Conservation (phyloP, 1,284 basidiomycete species). For the Lignosus rhinocerotis region DNA sequence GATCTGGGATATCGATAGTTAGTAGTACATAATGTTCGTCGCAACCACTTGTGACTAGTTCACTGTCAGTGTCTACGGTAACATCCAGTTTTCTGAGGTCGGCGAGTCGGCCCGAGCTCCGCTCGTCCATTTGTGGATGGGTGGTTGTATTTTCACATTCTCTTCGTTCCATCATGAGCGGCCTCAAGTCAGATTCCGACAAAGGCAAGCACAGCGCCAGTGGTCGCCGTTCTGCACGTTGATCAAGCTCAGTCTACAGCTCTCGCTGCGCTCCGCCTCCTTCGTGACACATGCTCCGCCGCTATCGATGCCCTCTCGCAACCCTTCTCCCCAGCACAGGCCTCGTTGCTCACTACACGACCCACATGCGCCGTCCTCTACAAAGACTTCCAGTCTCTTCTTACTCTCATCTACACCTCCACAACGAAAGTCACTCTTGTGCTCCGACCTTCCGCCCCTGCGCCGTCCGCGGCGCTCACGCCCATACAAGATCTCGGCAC, state of each 20-base stretch:
- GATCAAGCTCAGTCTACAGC: slow-evolving; percentile 25
- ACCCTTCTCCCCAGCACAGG: slow-evolving; percentile 11
- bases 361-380: slow-evolving; percentile 44
- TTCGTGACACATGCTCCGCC: slow-evolving; percentile 45
- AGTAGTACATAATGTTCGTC: too few species aligned
- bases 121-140: too few species aligned
- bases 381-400: slow-evolving; percentile 59
- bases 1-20: too few species aligned
- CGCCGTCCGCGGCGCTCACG: slow-evolving; percentile 53
- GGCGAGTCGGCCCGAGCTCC: too few species aligned
- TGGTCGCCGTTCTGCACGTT: slow-evolving; percentile 3
- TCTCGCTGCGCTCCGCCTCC: slow-evolving; percentile 25
- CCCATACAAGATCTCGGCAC: slow-evolving; percentile 60
- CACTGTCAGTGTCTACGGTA: too few species aligned
- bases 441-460: slow-evolving; percentile 60
- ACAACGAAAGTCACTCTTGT: slow-evolving; percentile 67
- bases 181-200: slow-evolving; percentile 8
- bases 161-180: slow-evolving; percentile 13
- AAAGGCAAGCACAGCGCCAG: slow-evolving; percentile 21
- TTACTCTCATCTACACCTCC: slow-evolving; percentile 59
- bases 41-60: too few species aligned
- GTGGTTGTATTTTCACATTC: too few species aligned
- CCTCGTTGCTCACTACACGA: slow-evolving; percentile 24
- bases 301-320: slow-evolving; percentile 38
- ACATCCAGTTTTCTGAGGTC: too few species aligned